Base-by-base conservation (phyloP, 2,329 filamentous ascomycete genomes). In the Ambrosiella xylebori region DNA sequence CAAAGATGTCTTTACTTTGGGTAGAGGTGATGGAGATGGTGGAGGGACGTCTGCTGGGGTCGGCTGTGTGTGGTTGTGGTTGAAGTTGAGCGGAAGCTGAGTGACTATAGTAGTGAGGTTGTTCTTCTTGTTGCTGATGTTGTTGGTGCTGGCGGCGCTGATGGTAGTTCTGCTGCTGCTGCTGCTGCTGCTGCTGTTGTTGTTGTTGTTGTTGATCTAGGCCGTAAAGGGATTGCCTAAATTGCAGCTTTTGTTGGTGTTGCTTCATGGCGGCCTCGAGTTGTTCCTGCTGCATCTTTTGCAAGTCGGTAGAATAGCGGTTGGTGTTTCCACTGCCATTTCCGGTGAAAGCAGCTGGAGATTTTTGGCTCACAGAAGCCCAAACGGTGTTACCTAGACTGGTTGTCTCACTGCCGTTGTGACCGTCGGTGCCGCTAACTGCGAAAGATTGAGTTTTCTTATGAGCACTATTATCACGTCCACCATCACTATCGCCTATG, bases 1-100 rank as follows among this genome's bases (percentile, higher is more conserved):
- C 78, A 71, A 91, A 93, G 2, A 86, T 78, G 44, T 76, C 75
- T 71, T 61, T 81, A 73, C 15, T 79, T 79, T 66, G 86, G 38
- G 84, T 81, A 59, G 76, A 82, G 58, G 78, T 77, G 13, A 49
- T 35, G 15, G 59, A 60, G 11, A 44, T 44, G 19, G 45, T 36
- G 6, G 54, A 44, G n/a, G 54, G 54, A n/a, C 54, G 40, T 36
- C 54, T 44, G 40, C 49, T 37, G 3, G 41, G 40, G 15, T 56
- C 40, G n/a, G 15, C 35, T 2, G 54, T 12, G 19, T 45, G 41
- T 8, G 9, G 9, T 36, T 56, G 54, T 13, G 40, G 8, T 36
- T 35, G 13, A 40, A 19, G 51, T 13, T 37, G 27, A 53, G 37
- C 27, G 15, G 27, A 8, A 35, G 36, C 38, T 7, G 19, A 27